Evolutionary conservation across 805 yeast genomes (phyloP), one percentile per base, ranked within the genome.

Genomic region (Cyberlindnera maclurae): DNA sequence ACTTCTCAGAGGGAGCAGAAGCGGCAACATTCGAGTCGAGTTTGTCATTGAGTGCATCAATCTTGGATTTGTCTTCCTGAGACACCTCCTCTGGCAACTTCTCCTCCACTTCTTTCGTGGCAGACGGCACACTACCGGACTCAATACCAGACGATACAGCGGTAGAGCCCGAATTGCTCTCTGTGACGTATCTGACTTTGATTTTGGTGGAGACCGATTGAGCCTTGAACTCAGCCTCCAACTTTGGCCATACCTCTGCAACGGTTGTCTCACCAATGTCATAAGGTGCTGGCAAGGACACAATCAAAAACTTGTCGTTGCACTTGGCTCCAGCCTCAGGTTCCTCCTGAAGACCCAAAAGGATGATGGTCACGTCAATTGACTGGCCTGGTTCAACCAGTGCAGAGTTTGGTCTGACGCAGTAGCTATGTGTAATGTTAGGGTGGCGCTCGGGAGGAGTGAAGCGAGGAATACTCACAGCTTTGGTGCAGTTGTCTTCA

Each of bases 401-500:
- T 12, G 93, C 77, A 43, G 97, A 90, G 62, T 89, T 93, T 46
- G 98, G 98, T 65, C 96, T 82, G 37, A 93, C 97, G 62, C 96
- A 86, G 70, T 89, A 45, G 17, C 49, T 45, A 15, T 29, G n/a
- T 20, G 73, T 26, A 55, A 48, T 29, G 12, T 24, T 29, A 33
- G 5, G 24, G 8, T 9, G 15, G 10, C 13, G 29, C 5, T 11
- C 3, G 5, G 26, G 20, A 50, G 63, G 9, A 49, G 5, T 15
- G 20, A 7, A 18, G 10, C 15, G 15, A 29, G 33, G 27, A n/a
- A n/a, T 22, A 45, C 49, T 15, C 20, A 82, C 62, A 86, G 70
- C 62, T 86, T 89, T 44, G 98, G 98, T 9, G 97, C 97, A 6
- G 98, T 93, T 33, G 98, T 90, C 67, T 90, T 93, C 57, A 93